Evolutionary conservation across 139 green algal genomes (phyloP), one percentile per base, ranked within the genome.

Genomic region (Chlorella sp.): DNA sequence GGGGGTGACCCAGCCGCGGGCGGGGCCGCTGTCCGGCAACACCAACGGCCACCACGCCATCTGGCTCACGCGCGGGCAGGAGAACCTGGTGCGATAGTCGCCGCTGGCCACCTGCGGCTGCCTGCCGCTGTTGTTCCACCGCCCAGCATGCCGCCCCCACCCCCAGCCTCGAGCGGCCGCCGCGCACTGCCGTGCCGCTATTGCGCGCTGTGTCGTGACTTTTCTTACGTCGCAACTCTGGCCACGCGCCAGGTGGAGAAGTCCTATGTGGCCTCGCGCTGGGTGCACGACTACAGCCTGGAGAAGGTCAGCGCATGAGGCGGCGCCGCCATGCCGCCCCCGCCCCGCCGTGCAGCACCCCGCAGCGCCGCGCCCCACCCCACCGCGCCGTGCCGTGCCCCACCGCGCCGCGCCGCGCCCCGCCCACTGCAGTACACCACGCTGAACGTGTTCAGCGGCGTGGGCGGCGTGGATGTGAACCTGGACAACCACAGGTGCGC

Each of bases 31-130:
- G 67, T 31, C 61, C 6, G 46, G 35, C 67, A 73, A 62, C 45
- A 62, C 46, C 3, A 40, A 73, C 25, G 67, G 46, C 17, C 46
- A 73, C 67, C 61, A 73, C 67, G 67, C 46, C 31, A 40, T 73
- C 33, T 55, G 45, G 19, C 33, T 73, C 5, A 50, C 31, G 1
- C 31, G 6, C 1, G 67, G 61, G 66, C 36, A 55, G 27, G 9
- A 5, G 38, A 3, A 19, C 33, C 35, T 67, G 60, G 15, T n/a
- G 41, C 63, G 41, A 74, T 50, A 9, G 40, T 71, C 12, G 3
- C 41, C 27, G 53, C n/a, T 29, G 5, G 25, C 27, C 55, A 12
- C 55, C 55, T 38, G 27, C 25, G 8, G n/a, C 3, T 64, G n/a
- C 29, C 8, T 40, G 56, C 29, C 60, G 12, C n/a, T 11, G 42